Percentiles rank a stretch among this genome's conserved stretches.
These are phyloP conservation scores for Plasmodium blacklocki DNA, from an alignment of 169 alveolate genomes.

Conservation along the genomic window DNA sequence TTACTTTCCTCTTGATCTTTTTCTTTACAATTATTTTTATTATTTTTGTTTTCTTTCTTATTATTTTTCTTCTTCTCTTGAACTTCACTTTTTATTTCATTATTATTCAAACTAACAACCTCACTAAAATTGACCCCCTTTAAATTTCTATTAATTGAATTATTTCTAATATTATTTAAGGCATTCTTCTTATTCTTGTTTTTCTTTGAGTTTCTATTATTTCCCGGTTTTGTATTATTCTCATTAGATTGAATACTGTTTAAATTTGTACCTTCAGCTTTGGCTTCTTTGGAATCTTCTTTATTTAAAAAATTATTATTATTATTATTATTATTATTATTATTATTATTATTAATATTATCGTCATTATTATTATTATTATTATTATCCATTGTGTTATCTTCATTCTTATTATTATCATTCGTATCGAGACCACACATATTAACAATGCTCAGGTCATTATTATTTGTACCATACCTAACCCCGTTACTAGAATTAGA, in stretches of 20 bases:
- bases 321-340: not conserved
- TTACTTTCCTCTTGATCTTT: slow-evolving; percentile 44
- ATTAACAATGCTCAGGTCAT: not conserved
- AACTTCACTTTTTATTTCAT: slow-evolving; percentile 22
- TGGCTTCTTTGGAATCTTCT: too few species aligned
- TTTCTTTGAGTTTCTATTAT: not conserved
- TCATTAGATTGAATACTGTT: not conserved
- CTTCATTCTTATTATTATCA: slow-evolving; percentile 30
- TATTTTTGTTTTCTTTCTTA: slow-evolving; percentile 29
- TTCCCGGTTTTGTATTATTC: not conserved
- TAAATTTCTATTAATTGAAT: not conserved
- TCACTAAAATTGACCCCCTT: slow-evolving; percentile 7
- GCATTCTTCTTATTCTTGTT: not conserved
- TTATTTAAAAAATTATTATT: not conserved
- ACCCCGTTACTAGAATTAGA: not conserved
- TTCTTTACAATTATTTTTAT: slow-evolving; percentile 35
- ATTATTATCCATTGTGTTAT: not conserved
- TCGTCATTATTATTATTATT: not conserved
- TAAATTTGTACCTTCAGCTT: too few species aligned
- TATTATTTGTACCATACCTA: not conserved
- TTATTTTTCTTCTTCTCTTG: slow-evolving; percentile 42
- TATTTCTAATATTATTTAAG: not conserved
- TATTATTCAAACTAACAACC: not conserved
- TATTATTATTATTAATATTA: not conserved
- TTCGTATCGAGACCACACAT: not conserved